A percentile compares a stretch with the other conserved stretches of the same genome.
Evolutionary conservation across 2,329 filamentous ascomycete species (phyloP).

Genomic region (Fusarium hostae): DNA sequence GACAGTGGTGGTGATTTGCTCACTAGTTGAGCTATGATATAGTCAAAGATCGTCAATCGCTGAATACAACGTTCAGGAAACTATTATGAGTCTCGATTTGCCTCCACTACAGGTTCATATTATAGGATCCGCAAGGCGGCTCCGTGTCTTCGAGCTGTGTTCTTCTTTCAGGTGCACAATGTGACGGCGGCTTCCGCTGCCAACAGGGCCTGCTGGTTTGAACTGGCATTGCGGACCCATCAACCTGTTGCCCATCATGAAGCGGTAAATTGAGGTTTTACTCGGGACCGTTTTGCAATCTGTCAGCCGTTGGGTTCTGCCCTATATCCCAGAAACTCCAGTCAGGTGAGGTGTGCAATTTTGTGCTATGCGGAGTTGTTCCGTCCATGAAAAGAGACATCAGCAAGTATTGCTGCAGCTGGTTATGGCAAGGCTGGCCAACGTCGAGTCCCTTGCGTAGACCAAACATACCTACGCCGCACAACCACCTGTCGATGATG

Average conservation of each 20-base stretch:
- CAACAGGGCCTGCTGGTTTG: conserved; percentile 34
- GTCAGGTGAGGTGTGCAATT: conserved; percentile 1
- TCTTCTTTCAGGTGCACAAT: conserved; percentile 23
- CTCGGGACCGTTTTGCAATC: conserved; percentile 24
- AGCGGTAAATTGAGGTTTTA: conserved; percentile 23
- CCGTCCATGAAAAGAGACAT: conserved; percentile 16
- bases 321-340: neutral
- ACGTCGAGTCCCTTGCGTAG: conserved; percentile 39
- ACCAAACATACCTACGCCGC: conserved; percentile 9
- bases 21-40: conserved; percentile 5
- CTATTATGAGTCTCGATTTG: conserved; percentile 18
- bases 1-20: neutral
- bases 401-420: conserved; percentile 11
- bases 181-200: conserved; percentile 38
- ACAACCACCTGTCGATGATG: conserved; percentile 29
- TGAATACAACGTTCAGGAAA: conserved; percentile 17
- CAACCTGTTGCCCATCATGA: conserved; percentile 30
- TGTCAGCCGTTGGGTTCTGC: conserved; percentile 13
- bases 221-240: conserved; percentile 33
- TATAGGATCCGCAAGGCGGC: conserved; percentile 39
- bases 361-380: conserved; percentile 35
- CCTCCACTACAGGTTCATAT: conserved; percentile 30
- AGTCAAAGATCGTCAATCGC: conserved; percentile 13
- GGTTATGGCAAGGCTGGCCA: conserved; percentile 15
- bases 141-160: conserved; percentile 28